Evolutionary conservation across 1,284 basidiomycete genomes (phyloP), one percentile per base, ranked within the genome.

Genomic region (Macrocystidia cucumis): DNA sequence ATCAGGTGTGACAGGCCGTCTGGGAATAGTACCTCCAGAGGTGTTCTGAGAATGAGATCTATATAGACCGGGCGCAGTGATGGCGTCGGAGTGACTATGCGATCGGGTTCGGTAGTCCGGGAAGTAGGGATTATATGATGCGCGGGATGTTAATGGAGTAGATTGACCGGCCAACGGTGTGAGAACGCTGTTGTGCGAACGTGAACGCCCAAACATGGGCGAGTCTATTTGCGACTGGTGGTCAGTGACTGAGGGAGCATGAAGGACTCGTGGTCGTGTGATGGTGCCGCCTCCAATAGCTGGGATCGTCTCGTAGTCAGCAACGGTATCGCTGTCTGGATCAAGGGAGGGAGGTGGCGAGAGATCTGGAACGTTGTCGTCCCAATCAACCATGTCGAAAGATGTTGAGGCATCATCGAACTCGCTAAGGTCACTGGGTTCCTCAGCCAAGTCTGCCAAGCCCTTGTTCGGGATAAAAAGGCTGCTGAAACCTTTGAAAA

Each of bases 201-300:
- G 34, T 17, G 31, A 14, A 8, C 35, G 20, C 9, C 14, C n/a
- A n/a, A 12, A 16, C 17, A 11, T 14, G 29, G 29, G 9, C 14
- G 29, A 19, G 27, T 13, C 34, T 28, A 11, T 25, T 11, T 14
- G 29, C 20, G 18, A 12, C 9, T 9, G 47, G 52, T 43, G 34
- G 42, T 62, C 60, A 21, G 82, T 75, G 47, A 71, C 68, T 4
- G 78, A 78, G 45, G 86, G 83, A 0, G 79, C 75, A 50, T 88
- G 85, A 42, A 74, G 76, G 14, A 89, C 67, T 3, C 87, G 62
- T 0, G 86, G 87, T 14, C 84, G 69, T 2, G 80, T 81, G 40
- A 89, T 69, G 0, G 71, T 73, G 1, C 85, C 84, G 17, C 85
- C 85, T 20, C 86, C 84, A 7, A 88, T 78, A 9, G 86, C 84